Evolutionary conservation across 106 monocot species (phyloP).

Genomic region (Posidonia australis): DNA sequence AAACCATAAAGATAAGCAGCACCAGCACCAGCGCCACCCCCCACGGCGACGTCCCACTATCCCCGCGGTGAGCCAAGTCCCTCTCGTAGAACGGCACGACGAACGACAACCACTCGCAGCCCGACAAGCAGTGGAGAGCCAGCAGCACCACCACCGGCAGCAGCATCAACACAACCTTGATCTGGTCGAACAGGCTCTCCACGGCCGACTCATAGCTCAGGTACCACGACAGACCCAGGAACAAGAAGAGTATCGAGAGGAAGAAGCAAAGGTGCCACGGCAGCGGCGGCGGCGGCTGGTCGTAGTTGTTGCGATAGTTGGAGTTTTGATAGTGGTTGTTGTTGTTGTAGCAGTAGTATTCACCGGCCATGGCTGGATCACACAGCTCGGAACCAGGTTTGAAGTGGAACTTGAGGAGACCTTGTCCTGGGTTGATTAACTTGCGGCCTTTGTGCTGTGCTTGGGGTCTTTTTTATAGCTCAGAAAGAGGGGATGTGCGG

Average conservation of each 20-base stretch:
- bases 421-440: too few relatives aligned
- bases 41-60: slow-evolving; percentile 17
- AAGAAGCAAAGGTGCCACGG: slow-evolving; percentile 55
- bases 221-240: slow-evolving; percentile 58
- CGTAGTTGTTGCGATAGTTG: background rate
- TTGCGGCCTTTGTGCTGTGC: too few relatives aligned
- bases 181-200: slow-evolving; percentile 28
- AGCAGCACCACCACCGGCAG: slow-evolving; percentile 45
- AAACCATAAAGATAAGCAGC: slow-evolving; percentile 45
- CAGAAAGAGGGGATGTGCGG: too few relatives aligned
- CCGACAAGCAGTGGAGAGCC: slow-evolving; percentile 32
- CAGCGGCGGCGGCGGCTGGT: slow-evolving; percentile 1
- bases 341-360: slow-evolving; percentile 1
- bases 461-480: too few relatives aligned
- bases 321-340: too few relatives aligned
- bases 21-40: slow-evolving; percentile 16
- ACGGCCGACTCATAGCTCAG: slow-evolving; percentile 40
- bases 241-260: slow-evolving; percentile 32
- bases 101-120: slow-evolving; percentile 3
- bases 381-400: background rate
- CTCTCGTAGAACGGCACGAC: background rate
- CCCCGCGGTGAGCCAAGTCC: background rate
- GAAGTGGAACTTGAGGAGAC: background rate
- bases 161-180: slow-evolving; percentile 28
- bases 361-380: background rate